Base-by-base conservation (phyloP, 1,284 basidiomycete species). In the Leccinum huronense region DNA sequence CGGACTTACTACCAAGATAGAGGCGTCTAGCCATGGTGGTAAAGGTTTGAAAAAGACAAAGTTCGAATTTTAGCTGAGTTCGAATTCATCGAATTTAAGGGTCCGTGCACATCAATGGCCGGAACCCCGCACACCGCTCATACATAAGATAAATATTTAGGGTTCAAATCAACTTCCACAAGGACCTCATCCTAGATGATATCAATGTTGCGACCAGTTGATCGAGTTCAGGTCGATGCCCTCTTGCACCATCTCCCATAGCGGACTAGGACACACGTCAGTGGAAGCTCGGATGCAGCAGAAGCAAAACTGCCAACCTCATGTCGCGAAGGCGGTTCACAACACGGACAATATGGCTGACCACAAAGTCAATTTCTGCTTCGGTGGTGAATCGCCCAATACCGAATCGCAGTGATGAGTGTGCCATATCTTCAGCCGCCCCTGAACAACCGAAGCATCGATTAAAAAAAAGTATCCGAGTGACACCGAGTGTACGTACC, bases 191-290 rank as follows among this genome's bases (percentile, higher is more conserved):
- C 30, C 34, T 31, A 40, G 38, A 38, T 48, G 3, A 56, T 33
- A 63, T 77, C 73, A 86, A 67, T 86, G 84, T 71, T 88, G 91
- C 55, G 91, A 90, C 96, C 96, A 98, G 76, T 97, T 86, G 74
- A 99, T 97, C 27, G 89, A 84, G 75, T 88, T 93, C 70, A 98
- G 86, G 75, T 98, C 96, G 63, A 99, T 95, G 53, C 97, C 97
- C 75, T 97, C 96, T 78, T 97, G 94, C 13, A 97, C 94, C 95
- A 98, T 97, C 80, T 97, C 96, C 95, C 95, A 98, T 59, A 98
- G 79, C 31, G 96, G 96, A 75, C 93, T 92, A 64, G 27, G 58
- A 53, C 53, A 63, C 60, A 67, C 58, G 63, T 70, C 57, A 66
- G 62, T 40, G 63, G 53, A 66, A 40, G 31, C 33, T 57, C 54